Conservation (phyloP, 164 flowering plant species). For the Annona cherimola region DNA sequence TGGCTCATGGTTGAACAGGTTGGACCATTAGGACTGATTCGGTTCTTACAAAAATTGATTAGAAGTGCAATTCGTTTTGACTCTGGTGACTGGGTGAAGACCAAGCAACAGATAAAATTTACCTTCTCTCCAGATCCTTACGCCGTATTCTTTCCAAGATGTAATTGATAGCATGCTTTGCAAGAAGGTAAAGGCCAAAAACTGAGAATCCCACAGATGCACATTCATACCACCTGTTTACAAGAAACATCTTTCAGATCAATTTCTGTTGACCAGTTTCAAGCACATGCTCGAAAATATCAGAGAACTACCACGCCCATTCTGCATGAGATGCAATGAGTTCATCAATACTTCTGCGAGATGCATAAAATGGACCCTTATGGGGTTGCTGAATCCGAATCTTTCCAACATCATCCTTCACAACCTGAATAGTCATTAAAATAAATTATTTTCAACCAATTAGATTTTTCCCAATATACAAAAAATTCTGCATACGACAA, state of each 20-base stretch:
- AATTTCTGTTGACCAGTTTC: background rate
- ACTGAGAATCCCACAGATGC: slow-evolving; percentile 80
- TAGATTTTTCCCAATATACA: background rate
- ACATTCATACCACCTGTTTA: slow-evolving; percentile 73
- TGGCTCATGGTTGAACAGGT: too few species aligned
- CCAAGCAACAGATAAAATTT: slow-evolving; percentile 2
- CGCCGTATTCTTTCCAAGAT: slow-evolving; percentile 74
- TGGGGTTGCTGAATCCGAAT: slow-evolving; percentile 80
- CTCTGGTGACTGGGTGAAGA: background rate
- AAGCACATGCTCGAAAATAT: background rate
- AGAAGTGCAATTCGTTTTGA: background rate
- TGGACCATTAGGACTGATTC: too few species aligned
- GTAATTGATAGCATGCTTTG: slow-evolving; percentile 61
- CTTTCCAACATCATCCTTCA: slow-evolving; percentile 89
- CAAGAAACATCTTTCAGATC: background rate
- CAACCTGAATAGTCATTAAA: slow-evolving; percentile 46
- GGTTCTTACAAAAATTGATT: too few species aligned
- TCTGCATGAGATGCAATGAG: slow-evolving; percentile 82
- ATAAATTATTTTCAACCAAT: background rate
- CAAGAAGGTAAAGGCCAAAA: slow-evolving; percentile 69
- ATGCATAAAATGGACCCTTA: slow-evolving; percentile 88
- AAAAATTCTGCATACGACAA: too few species aligned
- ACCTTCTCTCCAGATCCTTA: slow-evolving; percentile 73
- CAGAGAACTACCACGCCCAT: slow-evolving; percentile 72
- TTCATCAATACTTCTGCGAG: slow-evolving; percentile 81